Conservation (phyloP, 2,329 filamentous ascomycete species). For the Zarea fungicola region DNA sequence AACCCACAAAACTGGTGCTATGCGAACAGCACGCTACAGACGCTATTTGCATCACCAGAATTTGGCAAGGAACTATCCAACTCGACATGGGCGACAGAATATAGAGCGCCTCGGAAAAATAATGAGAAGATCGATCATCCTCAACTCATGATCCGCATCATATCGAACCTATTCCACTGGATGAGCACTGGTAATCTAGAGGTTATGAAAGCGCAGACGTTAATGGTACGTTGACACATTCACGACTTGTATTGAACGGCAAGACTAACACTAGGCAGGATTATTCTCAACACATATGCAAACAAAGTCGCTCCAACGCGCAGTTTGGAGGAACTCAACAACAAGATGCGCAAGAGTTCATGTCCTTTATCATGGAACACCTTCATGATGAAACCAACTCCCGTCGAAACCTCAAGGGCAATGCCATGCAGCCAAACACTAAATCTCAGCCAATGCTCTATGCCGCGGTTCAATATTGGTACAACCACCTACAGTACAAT, state of each 20-base stretch:
- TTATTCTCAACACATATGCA: conserved; percentile 43
- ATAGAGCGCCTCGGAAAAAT: conserved; percentile 63
- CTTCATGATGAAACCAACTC: conserved; percentile 82
- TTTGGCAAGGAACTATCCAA: conserved; percentile 62
- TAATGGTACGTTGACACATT: conserved; percentile 47
- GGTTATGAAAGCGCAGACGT: conserved; percentile 48
- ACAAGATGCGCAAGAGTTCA: conserved; percentile 89
- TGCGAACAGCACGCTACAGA: conserved; percentile 86
- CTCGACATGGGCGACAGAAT: conserved; percentile 52
- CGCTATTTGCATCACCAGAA: conserved; percentile 66
- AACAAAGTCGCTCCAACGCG: conserved; percentile 22
- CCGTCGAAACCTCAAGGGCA: conserved; percentile 37
- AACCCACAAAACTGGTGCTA: conserved; percentile 86
- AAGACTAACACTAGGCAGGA: conserved; percentile 36
- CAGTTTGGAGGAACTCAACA: conserved; percentile 69
- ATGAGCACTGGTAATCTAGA: conserved; percentile 46
- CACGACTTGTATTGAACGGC: conserved; percentile 13
- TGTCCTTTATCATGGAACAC: conserved; percentile 73
- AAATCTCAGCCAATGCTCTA: conserved; percentile 34
- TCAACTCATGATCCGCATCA: conserved; percentile 54
- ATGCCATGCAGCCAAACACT: conserved; percentile 27
- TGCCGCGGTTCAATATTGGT: conserved; percentile 72
- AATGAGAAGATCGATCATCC: conserved; percentile 49
- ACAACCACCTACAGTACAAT: conserved; percentile 62
- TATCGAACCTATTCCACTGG: conserved; percentile 56